A percentile compares a stretch with the other conserved stretches of the same genome.
Evolutionary conservation across 495 filamentous ascomycete genomes (phyloP).

Genomic region (Podospora appendiculata): DNA sequence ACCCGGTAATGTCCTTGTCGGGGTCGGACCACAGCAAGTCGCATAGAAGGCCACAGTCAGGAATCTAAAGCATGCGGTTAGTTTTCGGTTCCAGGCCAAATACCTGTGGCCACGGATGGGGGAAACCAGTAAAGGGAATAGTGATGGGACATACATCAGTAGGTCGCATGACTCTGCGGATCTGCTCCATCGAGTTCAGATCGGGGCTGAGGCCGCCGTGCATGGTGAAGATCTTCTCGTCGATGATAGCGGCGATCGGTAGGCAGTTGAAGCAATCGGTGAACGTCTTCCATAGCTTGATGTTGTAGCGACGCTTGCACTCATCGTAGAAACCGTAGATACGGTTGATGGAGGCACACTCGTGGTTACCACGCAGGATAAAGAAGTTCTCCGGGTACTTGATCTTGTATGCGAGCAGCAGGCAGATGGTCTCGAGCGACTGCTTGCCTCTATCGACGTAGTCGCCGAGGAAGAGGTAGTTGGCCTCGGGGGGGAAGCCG

Average conservation of each 20-base stretch:
- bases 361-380: slow-evolving; percentile 95
- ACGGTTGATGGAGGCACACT: slow-evolving; percentile 99
- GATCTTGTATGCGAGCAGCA: slow-evolving; percentile 98
- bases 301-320: slow-evolving; percentile 98
- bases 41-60: slow-evolving; percentile 94
- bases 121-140: background rate
- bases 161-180: slow-evolving; percentile 95
- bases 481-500: slow-evolving; percentile 96
- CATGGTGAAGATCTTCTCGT: slow-evolving; percentile 99
- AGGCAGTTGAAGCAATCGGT: slow-evolving; percentile 99
- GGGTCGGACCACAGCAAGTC: slow-evolving; percentile 98
- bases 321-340: slow-evolving; percentile 99
- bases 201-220: slow-evolving; percentile 96
- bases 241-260: slow-evolving; percentile 98
- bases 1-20: slow-evolving; percentile 99
- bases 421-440: slow-evolving; percentile 97
- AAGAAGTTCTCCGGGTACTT: slow-evolving; percentile 99
- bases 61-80: slow-evolving; percentile 60
- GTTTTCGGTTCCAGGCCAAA: slow-evolving; percentile 9
- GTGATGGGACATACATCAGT: slow-evolving; percentile 67
- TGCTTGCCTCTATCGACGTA: slow-evolving; percentile 99
- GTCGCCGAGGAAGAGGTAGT: slow-evolving; percentile 98
- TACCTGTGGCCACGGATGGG: background rate
- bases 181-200: slow-evolving; percentile 99
- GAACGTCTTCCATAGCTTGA: slow-evolving; percentile 99